Evolutionary conservation across 192 early-diverging fungal genomes (phyloP).

Genomic region (Helicostylum pulchrum): DNA sequence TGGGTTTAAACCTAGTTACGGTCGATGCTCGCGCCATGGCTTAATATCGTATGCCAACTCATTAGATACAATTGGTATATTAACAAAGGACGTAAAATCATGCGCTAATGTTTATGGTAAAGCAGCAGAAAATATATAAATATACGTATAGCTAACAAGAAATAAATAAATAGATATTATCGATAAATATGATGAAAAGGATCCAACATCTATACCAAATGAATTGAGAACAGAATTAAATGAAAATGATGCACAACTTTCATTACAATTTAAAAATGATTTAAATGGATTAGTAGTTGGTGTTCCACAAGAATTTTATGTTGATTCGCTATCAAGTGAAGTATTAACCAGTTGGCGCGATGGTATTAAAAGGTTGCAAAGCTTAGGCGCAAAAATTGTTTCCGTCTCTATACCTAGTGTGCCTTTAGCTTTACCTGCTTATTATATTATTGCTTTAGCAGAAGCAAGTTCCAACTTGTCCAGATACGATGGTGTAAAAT

Average conservation of each 20-base stretch:
- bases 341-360: slow-evolving; percentile 57
- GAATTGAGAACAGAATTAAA: slow-evolving; percentile 28
- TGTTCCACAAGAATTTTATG: slow-evolving; percentile 73
- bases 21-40: slow-evolving; percentile 79
- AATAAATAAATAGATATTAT: slow-evolving; percentile 44
- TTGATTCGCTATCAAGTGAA: slow-evolving; percentile 61
- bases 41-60: slow-evolving; percentile 84
- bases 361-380: slow-evolving; percentile 53
- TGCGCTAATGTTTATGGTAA: slow-evolving; percentile 58
- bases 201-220: slow-evolving; percentile 59
- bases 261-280: slow-evolving; percentile 18
- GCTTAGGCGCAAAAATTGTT: slow-evolving; percentile 64
- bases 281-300: slow-evolving; percentile 58
- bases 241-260: background rate
- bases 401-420: slow-evolving; percentile 72
- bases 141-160: background rate
- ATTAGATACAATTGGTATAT: slow-evolving; percentile 84
- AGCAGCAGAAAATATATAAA: background rate
- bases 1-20: slow-evolving; percentile 93
- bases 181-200: slow-evolving; percentile 53
- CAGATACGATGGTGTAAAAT: slow-evolving; percentile 84
- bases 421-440: slow-evolving; percentile 69
- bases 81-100: slow-evolving; percentile 61
- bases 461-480: slow-evolving; percentile 92
- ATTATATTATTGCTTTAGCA: slow-evolving; percentile 85